Evolutionary conservation across 2,329 filamentous ascomycete genomes (phyloP), one percentile per base, ranked within the genome.

Genomic region (Fusarium foetens): DNA sequence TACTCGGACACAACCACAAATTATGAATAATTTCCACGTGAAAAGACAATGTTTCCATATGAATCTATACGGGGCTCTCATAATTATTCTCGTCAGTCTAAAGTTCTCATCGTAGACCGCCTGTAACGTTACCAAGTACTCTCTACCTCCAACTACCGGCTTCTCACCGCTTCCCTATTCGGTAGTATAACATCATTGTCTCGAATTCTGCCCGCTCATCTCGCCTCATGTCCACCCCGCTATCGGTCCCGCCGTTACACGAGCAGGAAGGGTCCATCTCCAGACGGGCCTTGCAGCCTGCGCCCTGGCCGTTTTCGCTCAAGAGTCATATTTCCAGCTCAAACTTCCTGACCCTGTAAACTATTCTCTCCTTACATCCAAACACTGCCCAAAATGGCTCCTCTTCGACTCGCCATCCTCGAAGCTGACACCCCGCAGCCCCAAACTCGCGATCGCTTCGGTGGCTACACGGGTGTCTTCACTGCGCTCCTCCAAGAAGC

Each of bases 351-450:
- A 35, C 27, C 51, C 21, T 33, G 25, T 43, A 35, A 25, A 23
- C 21, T 12, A 3, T 21, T 21, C 8, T n/a, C 46, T 52, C 14
- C 14, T 33, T 16, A 12, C 23, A 42, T 53, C 57, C 52, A 51
- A 52, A 31, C 36, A 36, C 31, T 58, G 16, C 23, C 60, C 58
- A 71, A 62, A 55, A 76, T 77, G 73, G 41, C 89, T 35, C 88
- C 88, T 35, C 83, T 95, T 74, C 92, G 93, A 62, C 92, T 98
- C 81, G 94, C 95, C 51, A 88, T 98, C 75, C 90, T 98, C 74
- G 94, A 97, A 86, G 92, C 93, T 84, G 95, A 97, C 82, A 93
- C 89, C 3, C 94, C 94, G 3, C 85, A 92, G 54, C 87, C 90
- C 3, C 82, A 87, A 46, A 89, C 92, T 41, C 84, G 88, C 60